These are phyloP conservation scores for Sphagnum magellanicum DNA, from an alignment of 228 moss, liverwort and hornwort genomes.

Conservation along the genomic window DNA sequence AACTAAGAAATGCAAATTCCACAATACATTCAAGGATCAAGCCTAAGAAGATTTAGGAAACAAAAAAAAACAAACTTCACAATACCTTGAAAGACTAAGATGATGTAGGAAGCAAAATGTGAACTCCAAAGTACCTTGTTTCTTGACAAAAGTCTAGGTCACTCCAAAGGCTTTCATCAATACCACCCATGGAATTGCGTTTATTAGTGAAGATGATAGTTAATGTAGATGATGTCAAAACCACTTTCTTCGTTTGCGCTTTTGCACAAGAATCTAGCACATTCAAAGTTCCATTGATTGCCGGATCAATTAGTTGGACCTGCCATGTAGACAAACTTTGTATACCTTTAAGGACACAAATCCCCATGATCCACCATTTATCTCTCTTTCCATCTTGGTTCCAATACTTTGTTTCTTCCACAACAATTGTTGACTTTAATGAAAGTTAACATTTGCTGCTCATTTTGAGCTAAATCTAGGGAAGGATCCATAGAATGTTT, in stretches of 20 bases:
- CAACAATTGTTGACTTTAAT: neutral
- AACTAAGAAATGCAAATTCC: too few species aligned
- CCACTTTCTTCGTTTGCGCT: slow-evolving; percentile 35
- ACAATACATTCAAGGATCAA: too few species aligned
- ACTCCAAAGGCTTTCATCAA: slow-evolving; percentile 70
- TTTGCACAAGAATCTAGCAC: slow-evolving; percentile 35
- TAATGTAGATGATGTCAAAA: slow-evolving; percentile 68
- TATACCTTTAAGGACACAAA: too few species aligned
- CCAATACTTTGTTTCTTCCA: neutral
- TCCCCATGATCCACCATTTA: neutral
- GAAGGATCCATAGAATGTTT: neutral
- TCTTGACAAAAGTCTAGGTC: slow-evolving; percentile 40
- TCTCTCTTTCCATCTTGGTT: neutral
- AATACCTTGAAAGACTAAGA: too few species aligned
- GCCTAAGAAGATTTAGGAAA: too few species aligned
- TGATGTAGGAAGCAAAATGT: too few species aligned
- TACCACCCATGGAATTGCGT: slow-evolving; percentile 12
- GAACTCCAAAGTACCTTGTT: slow-evolving; percentile 17
- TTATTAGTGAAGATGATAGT: slow-evolving; percentile 25
- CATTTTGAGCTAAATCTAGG: neutral
- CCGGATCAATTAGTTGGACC: slow-evolving; percentile 54
- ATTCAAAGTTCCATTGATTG: slow-evolving; percentile 69
- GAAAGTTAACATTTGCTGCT: neutral
- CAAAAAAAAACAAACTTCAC: too few species aligned
- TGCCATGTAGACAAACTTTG: slow-evolving; percentile 8